Evolutionary conservation across 2,329 filamentous ascomycete species (phyloP).

Genomic region (Cyphellophora attinorum): DNA sequence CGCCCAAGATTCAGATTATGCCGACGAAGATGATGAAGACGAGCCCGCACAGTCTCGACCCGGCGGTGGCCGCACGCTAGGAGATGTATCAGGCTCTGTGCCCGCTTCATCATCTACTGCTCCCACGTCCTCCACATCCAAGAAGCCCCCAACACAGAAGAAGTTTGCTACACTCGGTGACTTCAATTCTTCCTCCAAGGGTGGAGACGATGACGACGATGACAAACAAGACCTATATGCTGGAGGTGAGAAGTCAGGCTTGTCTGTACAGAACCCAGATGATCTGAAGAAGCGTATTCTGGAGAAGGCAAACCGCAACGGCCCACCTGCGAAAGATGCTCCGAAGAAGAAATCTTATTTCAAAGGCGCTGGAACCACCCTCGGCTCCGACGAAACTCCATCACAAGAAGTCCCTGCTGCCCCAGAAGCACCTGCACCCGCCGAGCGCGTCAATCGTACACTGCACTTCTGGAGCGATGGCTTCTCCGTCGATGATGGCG

Average conservation of each 20-base stretch:
- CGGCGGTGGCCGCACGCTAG: conserved; percentile 24
- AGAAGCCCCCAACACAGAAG: conserved; percentile 23
- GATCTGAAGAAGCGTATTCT: conserved; percentile 42
- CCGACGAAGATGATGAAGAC: conserved; percentile 19
- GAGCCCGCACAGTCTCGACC: conserved; percentile 1
- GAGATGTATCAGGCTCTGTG: conserved; percentile 19
- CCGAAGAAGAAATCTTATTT: conserved; percentile 36
- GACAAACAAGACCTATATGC: conserved; percentile 51
- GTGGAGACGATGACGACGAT: conserved; percentile 42
- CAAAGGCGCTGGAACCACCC: conserved; percentile 52
- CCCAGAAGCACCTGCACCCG: conserved; percentile 26
- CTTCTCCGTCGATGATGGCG: conserved; percentile 57
- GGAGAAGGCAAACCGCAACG: conserved; percentile 33
- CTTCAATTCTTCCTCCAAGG: conserved; percentile 27
- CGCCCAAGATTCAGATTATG: conserved; percentile 17
- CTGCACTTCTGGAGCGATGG: conserved; percentile 58
- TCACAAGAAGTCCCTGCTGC: conserved; percentile 48
- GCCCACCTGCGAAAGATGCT: conserved; percentile 12
- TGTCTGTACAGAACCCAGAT: conserved; percentile 57
- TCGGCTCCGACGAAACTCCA: conserved; percentile 55
- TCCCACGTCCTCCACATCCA: conserved; percentile 22
- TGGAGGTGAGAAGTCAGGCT: conserved; percentile 58
- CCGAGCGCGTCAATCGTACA: conserved; percentile 46
- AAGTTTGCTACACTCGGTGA: conserved; percentile 41
- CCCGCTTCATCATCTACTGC: conserved; percentile 22